Percentiles rank a stretch among this genome's conserved stretches.
Conservation (phyloP, 306 rosid genomes). For the Myrica gale region DNA sequence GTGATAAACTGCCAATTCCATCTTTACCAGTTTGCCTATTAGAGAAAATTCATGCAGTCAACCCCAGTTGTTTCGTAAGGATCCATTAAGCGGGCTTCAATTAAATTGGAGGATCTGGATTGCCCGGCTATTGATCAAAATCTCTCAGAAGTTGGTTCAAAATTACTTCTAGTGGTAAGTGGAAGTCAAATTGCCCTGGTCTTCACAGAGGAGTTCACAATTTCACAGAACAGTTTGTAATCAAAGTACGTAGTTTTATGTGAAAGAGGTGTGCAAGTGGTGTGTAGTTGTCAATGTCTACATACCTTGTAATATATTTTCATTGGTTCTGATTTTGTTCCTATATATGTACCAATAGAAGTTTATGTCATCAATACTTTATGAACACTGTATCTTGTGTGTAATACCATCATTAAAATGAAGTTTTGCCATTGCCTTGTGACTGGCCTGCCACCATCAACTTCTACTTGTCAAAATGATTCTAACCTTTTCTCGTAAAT, state of each 20-base stretch:
- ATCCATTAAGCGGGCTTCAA: neutral
- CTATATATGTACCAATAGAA: neutral
- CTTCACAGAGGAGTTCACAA: neutral
- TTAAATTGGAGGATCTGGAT: neutral
- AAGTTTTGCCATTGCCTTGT: neutral
- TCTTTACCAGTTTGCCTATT: neutral
- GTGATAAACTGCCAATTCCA: neutral
- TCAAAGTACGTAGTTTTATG: neutral
- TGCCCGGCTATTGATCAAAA: neutral
- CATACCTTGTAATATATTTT: conserved; percentile 1
- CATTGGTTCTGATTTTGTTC: neutral
- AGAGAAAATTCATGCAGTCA: neutral
- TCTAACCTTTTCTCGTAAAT: too few species aligned
- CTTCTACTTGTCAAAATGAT: too few species aligned
- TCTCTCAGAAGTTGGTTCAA: neutral
- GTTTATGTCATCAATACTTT: neutral
- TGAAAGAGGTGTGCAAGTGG: neutral
- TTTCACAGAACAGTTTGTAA: neutral
- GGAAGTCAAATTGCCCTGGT: neutral
- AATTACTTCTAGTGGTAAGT: neutral
- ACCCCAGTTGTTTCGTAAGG: neutral
- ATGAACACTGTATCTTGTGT: neutral
- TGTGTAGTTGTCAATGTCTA: neutral
- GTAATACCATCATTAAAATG: neutral
- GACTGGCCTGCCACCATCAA: neutral